These are phyloP conservation scores for Cyclotella distinguenda DNA, from an alignment of 108 stramenopile genomes.

Conservation along the genomic window DNA sequence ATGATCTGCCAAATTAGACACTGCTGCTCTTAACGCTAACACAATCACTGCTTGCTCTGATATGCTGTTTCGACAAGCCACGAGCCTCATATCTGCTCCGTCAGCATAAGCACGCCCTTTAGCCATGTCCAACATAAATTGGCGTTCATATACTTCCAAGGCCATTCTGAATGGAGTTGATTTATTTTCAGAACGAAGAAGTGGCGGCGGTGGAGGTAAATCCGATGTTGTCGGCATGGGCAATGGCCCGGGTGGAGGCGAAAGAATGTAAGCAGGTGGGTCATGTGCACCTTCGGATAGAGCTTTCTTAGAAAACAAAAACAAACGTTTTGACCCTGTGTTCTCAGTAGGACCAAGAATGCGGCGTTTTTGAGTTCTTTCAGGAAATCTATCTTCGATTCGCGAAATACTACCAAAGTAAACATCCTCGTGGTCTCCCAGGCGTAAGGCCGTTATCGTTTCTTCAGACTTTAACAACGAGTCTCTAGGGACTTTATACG, in stretches of 20 bases:
- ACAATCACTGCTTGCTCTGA: conserved; percentile 84
- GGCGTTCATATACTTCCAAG: conserved; percentile 73
- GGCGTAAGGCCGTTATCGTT: conserved; percentile 64
- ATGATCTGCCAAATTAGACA: conserved; percentile 84
- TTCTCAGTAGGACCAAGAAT: conserved; percentile 72
- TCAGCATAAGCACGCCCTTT: conserved; percentile 77
- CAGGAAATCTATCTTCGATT: not conserved
- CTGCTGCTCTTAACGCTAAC: conserved; percentile 74
- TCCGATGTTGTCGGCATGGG: conserved; percentile 21
- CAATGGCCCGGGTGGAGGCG: conserved; percentile 58
- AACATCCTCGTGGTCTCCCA: conserved; percentile 81
- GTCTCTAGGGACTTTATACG: conserved; percentile 85
- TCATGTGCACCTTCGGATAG: conserved; percentile 74
- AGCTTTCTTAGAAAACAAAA: conserved; percentile 81
- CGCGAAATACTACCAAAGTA: conserved; percentile 8
- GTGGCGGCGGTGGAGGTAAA: conserved; percentile 51
- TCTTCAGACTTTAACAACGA: conserved; percentile 69
- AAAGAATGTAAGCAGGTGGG: conserved; percentile 63
- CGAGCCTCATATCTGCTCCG: conserved; percentile 70
- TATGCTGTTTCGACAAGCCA: conserved; percentile 68
- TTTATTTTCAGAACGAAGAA: conserved; percentile 24
- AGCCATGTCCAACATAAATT: conserved; percentile 70
- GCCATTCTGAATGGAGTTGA: conserved; percentile 71
- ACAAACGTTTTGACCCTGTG: conserved; percentile 72
- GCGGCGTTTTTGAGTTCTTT: conserved; percentile 2